A percentile compares a stretch with the other conserved stretches of the same genome.
Conservation (phyloP, 441 rosid genomes). For the Euphorbia celastroides region DNA sequence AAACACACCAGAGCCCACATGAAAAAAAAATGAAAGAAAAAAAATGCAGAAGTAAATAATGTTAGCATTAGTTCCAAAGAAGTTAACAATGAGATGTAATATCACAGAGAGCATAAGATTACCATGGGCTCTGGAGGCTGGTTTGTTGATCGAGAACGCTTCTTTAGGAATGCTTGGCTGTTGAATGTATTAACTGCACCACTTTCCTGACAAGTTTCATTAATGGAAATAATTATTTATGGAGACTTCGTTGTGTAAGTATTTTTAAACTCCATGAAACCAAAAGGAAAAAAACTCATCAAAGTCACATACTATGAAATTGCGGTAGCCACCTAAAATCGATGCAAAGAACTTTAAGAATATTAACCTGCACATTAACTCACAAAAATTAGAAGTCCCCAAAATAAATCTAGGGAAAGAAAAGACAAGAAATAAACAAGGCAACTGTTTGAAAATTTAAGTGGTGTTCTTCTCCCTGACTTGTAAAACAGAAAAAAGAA, state of each 20-base stretch:
- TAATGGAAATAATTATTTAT: neutral
- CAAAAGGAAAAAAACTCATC: conserved; percentile 14
- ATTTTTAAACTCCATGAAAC: conserved; percentile 9
- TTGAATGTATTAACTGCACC: conserved; percentile 61
- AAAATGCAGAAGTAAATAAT: conserved; percentile 2
- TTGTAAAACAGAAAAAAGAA: neutral
- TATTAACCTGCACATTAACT: conserved; percentile 48
- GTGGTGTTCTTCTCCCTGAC: neutral
- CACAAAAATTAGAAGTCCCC: neutral
- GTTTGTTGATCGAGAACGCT: conserved; percentile 87
- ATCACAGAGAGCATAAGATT: conserved; percentile 18
- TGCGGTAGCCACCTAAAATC: conserved; percentile 72
- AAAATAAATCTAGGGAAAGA: neutral
- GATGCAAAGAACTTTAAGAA: conserved; percentile 94
- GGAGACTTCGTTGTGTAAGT: neutral
- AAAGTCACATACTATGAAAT: conserved; percentile 69
- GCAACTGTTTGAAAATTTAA: neutral
- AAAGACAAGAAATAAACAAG: neutral
- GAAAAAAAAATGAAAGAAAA: neutral
- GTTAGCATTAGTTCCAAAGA: neutral
- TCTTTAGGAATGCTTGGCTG: conserved; percentile 83
- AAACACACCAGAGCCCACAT: neutral
- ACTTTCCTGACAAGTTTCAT: conserved; percentile 55
- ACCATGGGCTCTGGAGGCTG: conserved; percentile 95
- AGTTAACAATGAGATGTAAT: conserved; percentile 3